Conservation (phyloP, 306 rosid genomes). For the Prosopis cineraria region DNA sequence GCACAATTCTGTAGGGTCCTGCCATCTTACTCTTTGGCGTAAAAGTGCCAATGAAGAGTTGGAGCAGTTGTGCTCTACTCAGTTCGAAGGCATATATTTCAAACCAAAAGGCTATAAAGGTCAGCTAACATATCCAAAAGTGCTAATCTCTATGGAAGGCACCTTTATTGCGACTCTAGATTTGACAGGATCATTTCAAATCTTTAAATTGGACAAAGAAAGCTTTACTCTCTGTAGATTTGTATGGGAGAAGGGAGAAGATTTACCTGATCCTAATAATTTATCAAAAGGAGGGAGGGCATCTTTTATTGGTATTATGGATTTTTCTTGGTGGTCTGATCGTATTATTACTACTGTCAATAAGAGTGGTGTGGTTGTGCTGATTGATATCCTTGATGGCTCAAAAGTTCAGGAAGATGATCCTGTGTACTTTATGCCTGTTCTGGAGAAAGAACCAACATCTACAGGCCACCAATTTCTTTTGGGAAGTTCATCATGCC, state of each 20-base stretch:
- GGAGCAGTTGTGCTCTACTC: slow-evolving; percentile 67
- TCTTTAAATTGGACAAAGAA: slow-evolving; percentile 72
- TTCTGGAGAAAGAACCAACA: slow-evolving; percentile 64
- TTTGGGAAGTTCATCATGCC: slow-evolving; percentile 57
- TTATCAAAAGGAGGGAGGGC: slow-evolving; percentile 40
- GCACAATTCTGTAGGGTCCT: slow-evolving; percentile 59
- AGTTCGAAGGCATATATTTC: slow-evolving; percentile 69
- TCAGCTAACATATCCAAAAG: slow-evolving; percentile 73
- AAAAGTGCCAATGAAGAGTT: slow-evolving; percentile 53
- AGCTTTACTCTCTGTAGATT: slow-evolving; percentile 57
- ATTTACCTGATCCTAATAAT: slow-evolving; percentile 40
- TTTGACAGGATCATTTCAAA: slow-evolving; percentile 66
- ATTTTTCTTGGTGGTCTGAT: slow-evolving; percentile 94
- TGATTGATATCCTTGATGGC: slow-evolving; percentile 75
- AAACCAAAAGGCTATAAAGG: slow-evolving; percentile 63
- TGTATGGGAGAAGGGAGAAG: slow-evolving; percentile 45
- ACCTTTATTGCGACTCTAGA: slow-evolving; percentile 78
- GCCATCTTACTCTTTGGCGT: slow-evolving; percentile 76
- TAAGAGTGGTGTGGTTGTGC: slow-evolving; percentile 57
- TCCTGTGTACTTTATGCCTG: slow-evolving; percentile 64
- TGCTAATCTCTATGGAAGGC: slow-evolving; percentile 82
- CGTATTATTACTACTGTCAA: slow-evolving; percentile 68
- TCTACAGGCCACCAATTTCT: slow-evolving; percentile 65
- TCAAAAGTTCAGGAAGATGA: slow-evolving; percentile 64
- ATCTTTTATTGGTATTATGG: slow-evolving; percentile 51